phyloP scores from a whole-genome alignment of 306 rosid species.

The Ormosia semicastrata region DNA sequence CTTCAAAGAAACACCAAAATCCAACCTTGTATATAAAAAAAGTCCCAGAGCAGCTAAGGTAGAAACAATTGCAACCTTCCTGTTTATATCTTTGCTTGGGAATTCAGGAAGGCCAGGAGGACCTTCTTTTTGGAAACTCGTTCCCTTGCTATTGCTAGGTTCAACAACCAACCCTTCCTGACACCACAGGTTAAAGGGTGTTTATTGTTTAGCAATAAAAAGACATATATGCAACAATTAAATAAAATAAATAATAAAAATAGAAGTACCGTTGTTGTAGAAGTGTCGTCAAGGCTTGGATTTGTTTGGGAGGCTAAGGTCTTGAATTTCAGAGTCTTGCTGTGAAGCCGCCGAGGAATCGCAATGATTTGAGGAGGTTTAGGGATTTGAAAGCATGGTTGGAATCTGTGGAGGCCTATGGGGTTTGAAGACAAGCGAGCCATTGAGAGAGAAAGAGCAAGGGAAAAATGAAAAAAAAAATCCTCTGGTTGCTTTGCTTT shows the following conservation, averaged over 20 bases:
- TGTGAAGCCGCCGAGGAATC: constrained; percentile 17
- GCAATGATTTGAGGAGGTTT: constrained; percentile 26
- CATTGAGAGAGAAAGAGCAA: constrained; percentile 38
- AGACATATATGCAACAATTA: background rate
- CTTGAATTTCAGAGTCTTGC: constrained; percentile 37
- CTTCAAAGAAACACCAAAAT: constrained; percentile 91
- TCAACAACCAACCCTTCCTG: constrained; percentile 49
- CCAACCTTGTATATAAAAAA: constrained; percentile 68
- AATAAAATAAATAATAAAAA: background rate
- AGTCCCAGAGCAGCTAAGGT: constrained; percentile 74
- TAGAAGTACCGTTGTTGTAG: constrained; percentile 39
- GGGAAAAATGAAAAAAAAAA: background rate
- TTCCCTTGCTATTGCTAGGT: constrained; percentile 37
- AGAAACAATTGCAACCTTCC: constrained; percentile 62
- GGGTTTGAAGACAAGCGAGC: constrained; percentile 67
- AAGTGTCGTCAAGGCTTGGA: constrained; percentile 46
- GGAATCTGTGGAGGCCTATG: constrained; percentile 59
- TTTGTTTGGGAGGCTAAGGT: constrained; percentile 57
- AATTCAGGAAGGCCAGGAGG: constrained; percentile 44
- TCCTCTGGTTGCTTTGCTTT: background rate
- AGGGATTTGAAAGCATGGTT: constrained; percentile 43
- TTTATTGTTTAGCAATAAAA: background rate
- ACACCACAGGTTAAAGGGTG: background rate
- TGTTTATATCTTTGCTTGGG: constrained; percentile 66
- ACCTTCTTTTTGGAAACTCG: constrained; percentile 34